Evolutionary conservation across 768 basidiomycete genomes (phyloP).

Genomic region (Suillus lakei): DNA sequence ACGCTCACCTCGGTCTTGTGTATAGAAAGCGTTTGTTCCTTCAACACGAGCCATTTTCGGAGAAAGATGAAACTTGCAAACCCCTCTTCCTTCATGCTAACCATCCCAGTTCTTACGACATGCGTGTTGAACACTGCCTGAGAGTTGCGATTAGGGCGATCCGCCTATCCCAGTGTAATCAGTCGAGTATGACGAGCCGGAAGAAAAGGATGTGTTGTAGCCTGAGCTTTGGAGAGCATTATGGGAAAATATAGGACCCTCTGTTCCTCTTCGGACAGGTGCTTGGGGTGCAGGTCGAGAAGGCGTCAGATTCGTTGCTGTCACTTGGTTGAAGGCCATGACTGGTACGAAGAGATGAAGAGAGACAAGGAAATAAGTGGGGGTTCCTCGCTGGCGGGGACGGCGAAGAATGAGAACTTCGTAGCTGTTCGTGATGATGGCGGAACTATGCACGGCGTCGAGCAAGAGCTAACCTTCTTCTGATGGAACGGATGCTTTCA

Average conservation of each 20-base stretch:
- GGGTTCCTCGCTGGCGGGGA: constrained; percentile 9
- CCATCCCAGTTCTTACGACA: constrained; percentile 71
- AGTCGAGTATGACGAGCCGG: constrained; percentile 61
- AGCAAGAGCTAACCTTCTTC: not conserved
- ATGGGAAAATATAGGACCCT: constrained; percentile 36
- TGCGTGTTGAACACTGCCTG: constrained; percentile 41
- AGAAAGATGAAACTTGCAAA: constrained; percentile 92
- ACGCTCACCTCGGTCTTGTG: constrained; percentile 89
- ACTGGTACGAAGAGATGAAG: constrained; percentile 23
- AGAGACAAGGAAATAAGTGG: constrained; percentile 6
- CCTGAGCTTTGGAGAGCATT: constrained; percentile 55
- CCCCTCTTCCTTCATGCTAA: constrained; percentile 92
- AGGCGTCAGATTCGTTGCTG: constrained; percentile 69
- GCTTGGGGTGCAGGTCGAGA: constrained; percentile 79
- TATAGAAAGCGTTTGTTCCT: constrained; percentile 76
- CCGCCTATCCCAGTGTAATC: constrained; percentile 85
- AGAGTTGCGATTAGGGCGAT: constrained; percentile 64
- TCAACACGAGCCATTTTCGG: constrained; percentile 87
- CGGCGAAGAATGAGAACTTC: constrained; percentile 6
- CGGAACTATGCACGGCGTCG: not conserved
- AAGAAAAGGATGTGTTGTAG: constrained; percentile 63
- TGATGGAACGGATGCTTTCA: constrained; percentile 1
- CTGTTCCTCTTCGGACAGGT: constrained; percentile 54
- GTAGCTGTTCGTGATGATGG: not conserved
- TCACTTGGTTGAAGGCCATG: constrained; percentile 56